Evolutionary conservation across 2,329 filamentous ascomycete species (phyloP).

Genomic region (Aspergillus pseudoterreus): DNA sequence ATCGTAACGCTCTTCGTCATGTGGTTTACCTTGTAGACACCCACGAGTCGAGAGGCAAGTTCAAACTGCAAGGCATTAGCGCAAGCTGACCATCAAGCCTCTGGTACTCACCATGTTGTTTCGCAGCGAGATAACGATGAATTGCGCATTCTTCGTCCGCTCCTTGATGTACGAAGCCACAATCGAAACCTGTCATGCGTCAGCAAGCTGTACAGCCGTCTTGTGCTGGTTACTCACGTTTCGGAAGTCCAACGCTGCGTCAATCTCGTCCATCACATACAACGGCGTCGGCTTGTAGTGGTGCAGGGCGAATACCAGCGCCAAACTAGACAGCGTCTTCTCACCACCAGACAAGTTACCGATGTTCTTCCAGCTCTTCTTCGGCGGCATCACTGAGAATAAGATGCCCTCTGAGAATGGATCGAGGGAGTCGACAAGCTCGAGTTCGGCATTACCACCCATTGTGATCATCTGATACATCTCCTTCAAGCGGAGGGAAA

Average conservation of each 20-base stretch:
- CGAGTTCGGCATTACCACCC: conserved; percentile 96
- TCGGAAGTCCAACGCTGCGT: conserved; percentile 93
- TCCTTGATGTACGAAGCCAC: conserved; percentile 99
- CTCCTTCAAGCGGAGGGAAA: conserved; percentile 92
- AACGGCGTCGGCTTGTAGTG: conserved; percentile 97
- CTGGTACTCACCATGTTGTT: conserved; percentile 75
- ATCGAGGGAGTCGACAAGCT: conserved; percentile 92
- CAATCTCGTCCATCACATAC: conserved; percentile 99
- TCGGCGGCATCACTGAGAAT: conserved; percentile 98
- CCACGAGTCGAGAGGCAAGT: conserved; percentile 87
- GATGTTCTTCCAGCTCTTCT: conserved; percentile 99
- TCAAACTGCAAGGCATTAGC: conserved; percentile 61
- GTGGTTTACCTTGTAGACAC: conserved; percentile 99
- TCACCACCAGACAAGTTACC: conserved; percentile 92
- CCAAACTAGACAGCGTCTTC: conserved; percentile 90
- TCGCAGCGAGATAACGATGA: conserved; percentile 93
- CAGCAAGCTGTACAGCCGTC: conserved; percentile 8
- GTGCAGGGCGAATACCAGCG: conserved; percentile 95
- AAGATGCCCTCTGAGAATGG: conserved; percentile 96
- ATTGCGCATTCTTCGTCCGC: conserved; percentile 97
- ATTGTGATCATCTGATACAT: conserved; percentile 99
- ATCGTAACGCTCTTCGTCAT: conserved; percentile 94
- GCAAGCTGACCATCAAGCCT: neutral
- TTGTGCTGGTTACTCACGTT: conserved; percentile 64
- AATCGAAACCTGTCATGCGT: conserved; percentile 70